Conservation (phyloP, 345 rosid genomes). For the Gossypium rotundifolium region DNA sequence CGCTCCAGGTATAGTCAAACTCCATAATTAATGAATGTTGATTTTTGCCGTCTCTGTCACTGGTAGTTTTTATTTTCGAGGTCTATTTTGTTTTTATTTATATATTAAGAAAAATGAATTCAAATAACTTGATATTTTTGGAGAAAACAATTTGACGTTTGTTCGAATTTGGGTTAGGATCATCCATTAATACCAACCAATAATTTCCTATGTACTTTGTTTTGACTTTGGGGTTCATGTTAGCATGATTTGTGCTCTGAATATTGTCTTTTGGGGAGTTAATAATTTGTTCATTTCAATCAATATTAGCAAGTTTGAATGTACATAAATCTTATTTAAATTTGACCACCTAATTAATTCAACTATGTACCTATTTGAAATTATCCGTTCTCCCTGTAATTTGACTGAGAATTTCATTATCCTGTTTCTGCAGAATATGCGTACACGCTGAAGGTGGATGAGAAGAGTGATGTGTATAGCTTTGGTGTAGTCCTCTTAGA, state of each 20-base stretch:
- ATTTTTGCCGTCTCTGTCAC: neutral
- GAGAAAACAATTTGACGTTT: conserved; percentile 11
- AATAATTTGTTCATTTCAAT: conserved; percentile 13
- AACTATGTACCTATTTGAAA: too few relatives aligned
- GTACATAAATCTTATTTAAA: conserved; percentile 22
- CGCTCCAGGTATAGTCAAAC: conserved; percentile 64
- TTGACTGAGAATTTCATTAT: conserved; percentile 10
- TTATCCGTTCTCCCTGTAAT: neutral
- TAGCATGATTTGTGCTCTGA: conserved; percentile 17
- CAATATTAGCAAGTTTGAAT: conserved; percentile 19
- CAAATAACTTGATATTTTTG: neutral
- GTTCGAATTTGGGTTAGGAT: conserved; percentile 13
- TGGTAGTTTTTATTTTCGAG: neutral
- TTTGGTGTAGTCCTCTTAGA: conserved; percentile 90
- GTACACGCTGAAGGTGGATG: conserved; percentile 91
- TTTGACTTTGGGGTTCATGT: neutral
- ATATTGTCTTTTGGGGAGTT: conserved; percentile 2
- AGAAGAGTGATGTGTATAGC: conserved; percentile 98
- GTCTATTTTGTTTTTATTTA: neutral
- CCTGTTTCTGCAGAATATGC: conserved; percentile 61
- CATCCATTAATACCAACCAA: conserved; percentile 9
- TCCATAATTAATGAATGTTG: neutral
- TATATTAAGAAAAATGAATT: neutral
- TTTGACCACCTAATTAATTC: neutral
- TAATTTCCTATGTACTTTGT: conserved; percentile 8